Conservation (phyloP, 2,329 filamentous ascomycete genomes). For the Acrocalymma vagum region DNA sequence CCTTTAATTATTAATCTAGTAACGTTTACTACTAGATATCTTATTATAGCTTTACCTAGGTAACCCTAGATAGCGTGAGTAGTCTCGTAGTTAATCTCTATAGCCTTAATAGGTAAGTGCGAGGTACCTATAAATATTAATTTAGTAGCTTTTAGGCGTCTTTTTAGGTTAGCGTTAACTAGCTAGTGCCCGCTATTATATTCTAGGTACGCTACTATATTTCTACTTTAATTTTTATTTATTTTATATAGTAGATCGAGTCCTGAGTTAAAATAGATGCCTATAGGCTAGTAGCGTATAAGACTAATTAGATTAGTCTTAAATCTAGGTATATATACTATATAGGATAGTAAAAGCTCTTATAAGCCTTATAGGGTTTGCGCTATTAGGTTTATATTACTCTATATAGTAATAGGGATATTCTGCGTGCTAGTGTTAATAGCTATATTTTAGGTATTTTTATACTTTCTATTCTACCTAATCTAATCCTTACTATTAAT, state of each 20-base stretch:
- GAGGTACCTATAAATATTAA: too few species aligned
- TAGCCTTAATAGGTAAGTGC: slow-evolving; percentile 1
- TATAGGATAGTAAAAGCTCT: slow-evolving; percentile 5
- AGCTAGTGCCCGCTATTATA: slow-evolving; percentile 12
- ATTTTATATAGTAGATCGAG: slow-evolving; percentile 8
- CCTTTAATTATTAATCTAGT: slow-evolving; percentile 1
- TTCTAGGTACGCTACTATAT: slow-evolving; percentile 7
- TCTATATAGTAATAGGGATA: too few species aligned
- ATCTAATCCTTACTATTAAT: slow-evolving; percentile 2
- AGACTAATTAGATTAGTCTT: slow-evolving; percentile 11
- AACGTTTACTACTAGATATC: slow-evolving; percentile 2
- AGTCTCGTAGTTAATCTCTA: background rate
- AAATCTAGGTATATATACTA: slow-evolving; percentile 13
- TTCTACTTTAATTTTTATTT: background rate
- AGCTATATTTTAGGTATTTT: slow-evolving; percentile 3
- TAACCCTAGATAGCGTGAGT: slow-evolving; percentile 5
- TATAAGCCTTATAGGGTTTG: slow-evolving; percentile 1
- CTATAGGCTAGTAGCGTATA: slow-evolving; percentile 5
- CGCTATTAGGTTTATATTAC: slow-evolving; percentile 5
- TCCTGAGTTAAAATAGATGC: slow-evolving; percentile 16
- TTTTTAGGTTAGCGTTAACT: slow-evolving; percentile 4
- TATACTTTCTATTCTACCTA: slow-evolving; percentile 1
- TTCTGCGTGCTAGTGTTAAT: slow-evolving; percentile 7
- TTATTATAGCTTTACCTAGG: slow-evolving; percentile 4
- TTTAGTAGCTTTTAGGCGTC: slow-evolving; percentile 1